Evolutionary conservation across 768 basidiomycete species (phyloP).

Genomic region (Porphyrellus cyaneotinctus): DNA sequence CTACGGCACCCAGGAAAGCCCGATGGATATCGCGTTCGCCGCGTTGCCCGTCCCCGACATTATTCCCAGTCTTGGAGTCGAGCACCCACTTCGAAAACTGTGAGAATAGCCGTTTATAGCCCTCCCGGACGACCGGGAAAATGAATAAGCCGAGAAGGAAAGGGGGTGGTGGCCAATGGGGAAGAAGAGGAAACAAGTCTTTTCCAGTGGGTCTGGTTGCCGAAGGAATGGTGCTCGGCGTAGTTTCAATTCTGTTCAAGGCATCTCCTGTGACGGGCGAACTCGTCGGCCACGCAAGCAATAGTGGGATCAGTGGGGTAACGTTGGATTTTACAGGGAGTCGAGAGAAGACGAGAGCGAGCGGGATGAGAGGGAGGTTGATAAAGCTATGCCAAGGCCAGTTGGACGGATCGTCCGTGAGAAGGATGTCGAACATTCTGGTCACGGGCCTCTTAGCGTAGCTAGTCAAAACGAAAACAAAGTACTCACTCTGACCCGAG

Average conservation of each 20-base stretch:
- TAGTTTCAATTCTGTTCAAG: not conserved
- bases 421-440: slow-evolving; percentile 59
- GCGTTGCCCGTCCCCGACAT: slow-evolving; percentile 13
- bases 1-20: slow-evolving; percentile 18
- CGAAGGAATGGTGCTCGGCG: not conserved
- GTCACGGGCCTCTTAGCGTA: not conserved
- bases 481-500: slow-evolving; percentile 59
- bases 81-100: slow-evolving; percentile 43
- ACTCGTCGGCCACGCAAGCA: slow-evolving; percentile 31
- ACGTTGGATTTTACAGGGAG: slow-evolving; percentile 36
- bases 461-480: not conserved
- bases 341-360: slow-evolving; percentile 63
- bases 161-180: slow-evolving; percentile 58
- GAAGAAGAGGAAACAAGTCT: slow-evolving; percentile 28
- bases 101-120: slow-evolving; percentile 42
- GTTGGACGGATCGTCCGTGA: slow-evolving; percentile 63
- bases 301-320: slow-evolving; percentile 21
- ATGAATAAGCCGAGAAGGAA: slow-evolving; percentile 51
- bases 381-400: slow-evolving; percentile 78
- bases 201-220: not conserved
- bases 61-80: slow-evolving; percentile 27
- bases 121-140: slow-evolving; percentile 43
- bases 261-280: slow-evolving; percentile 16
- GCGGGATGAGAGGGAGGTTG: slow-evolving; percentile 69
- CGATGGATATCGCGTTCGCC: slow-evolving; percentile 21